Percentiles rank a stretch among this genome's conserved stretches.
These are phyloP conservation scores for Cadophora sp. DNA, from an alignment of 2,329 filamentous ascomycete genomes.

Conservation along the genomic window DNA sequence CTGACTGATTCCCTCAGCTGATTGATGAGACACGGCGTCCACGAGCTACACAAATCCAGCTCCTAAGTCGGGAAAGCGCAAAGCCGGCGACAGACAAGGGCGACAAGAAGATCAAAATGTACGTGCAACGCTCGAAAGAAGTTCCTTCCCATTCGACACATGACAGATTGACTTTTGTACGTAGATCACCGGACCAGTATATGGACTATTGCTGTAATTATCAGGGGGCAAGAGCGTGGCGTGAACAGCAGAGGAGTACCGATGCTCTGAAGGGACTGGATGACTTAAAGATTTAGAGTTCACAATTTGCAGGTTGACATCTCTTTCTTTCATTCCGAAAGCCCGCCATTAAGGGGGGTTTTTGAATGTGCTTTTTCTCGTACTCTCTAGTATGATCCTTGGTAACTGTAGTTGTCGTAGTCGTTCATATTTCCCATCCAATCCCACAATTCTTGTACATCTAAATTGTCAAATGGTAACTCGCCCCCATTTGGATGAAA, in stretches of 20 bases:
- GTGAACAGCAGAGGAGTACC: not conserved
- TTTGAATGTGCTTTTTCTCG: not conserved
- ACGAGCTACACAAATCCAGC: slow-evolving; percentile 50
- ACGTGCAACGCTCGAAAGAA: slow-evolving; percentile 11
- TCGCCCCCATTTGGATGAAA: not conserved
- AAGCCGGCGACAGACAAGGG: slow-evolving; percentile 47
- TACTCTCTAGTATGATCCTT: not conserved
- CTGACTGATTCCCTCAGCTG: slow-evolving; percentile 26
- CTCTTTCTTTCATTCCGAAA: not conserved
- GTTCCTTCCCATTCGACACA: not conserved
- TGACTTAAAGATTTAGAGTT: not conserved
- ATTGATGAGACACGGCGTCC: slow-evolving; percentile 45
- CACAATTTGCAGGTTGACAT: not conserved
- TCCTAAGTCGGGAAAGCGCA: slow-evolving; percentile 51
- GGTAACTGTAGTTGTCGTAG: not conserved
- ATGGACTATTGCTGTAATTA: slow-evolving; percentile 51
- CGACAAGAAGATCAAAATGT: slow-evolving; percentile 45
- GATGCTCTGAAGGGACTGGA: not conserved
- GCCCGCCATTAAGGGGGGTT: no score
- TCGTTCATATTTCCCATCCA: slow-evolving; percentile 13
- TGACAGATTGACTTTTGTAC: not conserved
- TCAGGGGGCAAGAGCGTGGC: slow-evolving; percentile 46
- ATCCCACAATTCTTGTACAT: slow-evolving; percentile 11
- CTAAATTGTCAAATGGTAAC: slow-evolving; percentile 8
- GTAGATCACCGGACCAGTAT: slow-evolving; percentile 45